phyloP scores from a whole-genome alignment of 2,329 filamentous ascomycete species.

The Fusarium lyarnte region DNA sequence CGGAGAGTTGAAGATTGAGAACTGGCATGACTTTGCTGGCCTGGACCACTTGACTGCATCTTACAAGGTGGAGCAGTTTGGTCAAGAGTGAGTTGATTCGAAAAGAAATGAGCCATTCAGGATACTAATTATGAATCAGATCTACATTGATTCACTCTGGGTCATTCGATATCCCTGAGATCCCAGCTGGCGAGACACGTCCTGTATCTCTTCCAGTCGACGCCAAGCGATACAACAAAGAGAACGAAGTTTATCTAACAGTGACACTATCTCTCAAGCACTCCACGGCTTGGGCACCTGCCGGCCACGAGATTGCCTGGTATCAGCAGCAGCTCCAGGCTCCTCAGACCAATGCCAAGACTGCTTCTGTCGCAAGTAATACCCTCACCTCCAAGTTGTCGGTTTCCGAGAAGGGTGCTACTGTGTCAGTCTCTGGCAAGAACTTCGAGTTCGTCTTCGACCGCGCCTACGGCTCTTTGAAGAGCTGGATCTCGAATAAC shows the following conservation, averaged over 20 bases:
- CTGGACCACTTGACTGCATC: slow-evolving; percentile 54
- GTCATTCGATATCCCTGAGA: slow-evolving; percentile 52
- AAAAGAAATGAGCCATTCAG: accelerated
- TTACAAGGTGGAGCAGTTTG: slow-evolving; percentile 57
- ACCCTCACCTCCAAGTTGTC: slow-evolving; percentile 35
- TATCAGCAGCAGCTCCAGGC: slow-evolving; percentile 55
- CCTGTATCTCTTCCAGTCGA: slow-evolving; percentile 48
- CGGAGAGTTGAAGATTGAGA: slow-evolving; percentile 54
- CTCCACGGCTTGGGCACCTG: slow-evolving; percentile 60
- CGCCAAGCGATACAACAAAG: slow-evolving; percentile 41
- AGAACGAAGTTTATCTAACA: slow-evolving; percentile 56
- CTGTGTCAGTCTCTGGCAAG: slow-evolving; percentile 28
- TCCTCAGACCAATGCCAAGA: background rate
- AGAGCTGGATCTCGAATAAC: slow-evolving; percentile 52
- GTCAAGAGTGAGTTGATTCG: slow-evolving; percentile 49
- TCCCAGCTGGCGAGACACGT: slow-evolving; percentile 51
- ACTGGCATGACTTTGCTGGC: slow-evolving; percentile 60
- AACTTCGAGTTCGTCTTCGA: slow-evolving; percentile 57
- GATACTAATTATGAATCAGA: slow-evolving; percentile 11
- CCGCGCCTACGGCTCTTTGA: slow-evolving; percentile 54
- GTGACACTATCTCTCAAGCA: slow-evolving; percentile 56
- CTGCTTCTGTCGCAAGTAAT: background rate
- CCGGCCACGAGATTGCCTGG: slow-evolving; percentile 66
- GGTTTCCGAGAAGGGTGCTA: slow-evolving; percentile 18
- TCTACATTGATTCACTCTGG: slow-evolving; percentile 46